phyloP scores from a whole-genome alignment of 331 rosid species.

The Rosa hybrid region DNA sequence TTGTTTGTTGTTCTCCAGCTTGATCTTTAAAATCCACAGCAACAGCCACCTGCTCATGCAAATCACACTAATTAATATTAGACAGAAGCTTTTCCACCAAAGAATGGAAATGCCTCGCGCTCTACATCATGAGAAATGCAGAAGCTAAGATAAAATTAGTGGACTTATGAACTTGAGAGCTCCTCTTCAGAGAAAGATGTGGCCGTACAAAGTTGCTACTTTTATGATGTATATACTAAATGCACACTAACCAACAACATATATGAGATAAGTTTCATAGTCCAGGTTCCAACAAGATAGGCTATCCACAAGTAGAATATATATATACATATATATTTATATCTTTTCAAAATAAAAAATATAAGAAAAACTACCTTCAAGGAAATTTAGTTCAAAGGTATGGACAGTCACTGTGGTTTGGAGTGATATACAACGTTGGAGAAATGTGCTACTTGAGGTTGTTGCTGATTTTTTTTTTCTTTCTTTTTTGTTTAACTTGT shows the following conservation, averaged over 20 bases:
- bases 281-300: background rate
- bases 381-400: background rate
- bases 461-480: background rate
- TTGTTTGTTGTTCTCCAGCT: conserved; percentile 96
- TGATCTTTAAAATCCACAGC: conserved; percentile 97
- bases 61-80: conserved; percentile 23
- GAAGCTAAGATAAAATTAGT: background rate
- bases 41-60: conserved; percentile 77
- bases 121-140: background rate
- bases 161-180: background rate
- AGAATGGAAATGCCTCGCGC: background rate
- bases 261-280: background rate
- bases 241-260: background rate
- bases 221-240: background rate
- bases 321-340: too few relatives aligned
- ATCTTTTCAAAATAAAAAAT: too few relatives aligned
- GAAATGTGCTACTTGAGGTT: background rate
- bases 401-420: background rate
- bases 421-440: background rate
- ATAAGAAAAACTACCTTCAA: background rate
- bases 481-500: background rate
- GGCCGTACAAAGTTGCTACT: background rate
- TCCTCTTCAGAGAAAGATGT: background rate
- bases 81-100: conserved; percentile 5
- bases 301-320: too few relatives aligned